A percentile compares a stretch with the other conserved stretches of the same genome.
phyloP scores from a whole-genome alignment of 176 grass and related monocot genomes.

The Bonia amplexicaulis region DNA sequence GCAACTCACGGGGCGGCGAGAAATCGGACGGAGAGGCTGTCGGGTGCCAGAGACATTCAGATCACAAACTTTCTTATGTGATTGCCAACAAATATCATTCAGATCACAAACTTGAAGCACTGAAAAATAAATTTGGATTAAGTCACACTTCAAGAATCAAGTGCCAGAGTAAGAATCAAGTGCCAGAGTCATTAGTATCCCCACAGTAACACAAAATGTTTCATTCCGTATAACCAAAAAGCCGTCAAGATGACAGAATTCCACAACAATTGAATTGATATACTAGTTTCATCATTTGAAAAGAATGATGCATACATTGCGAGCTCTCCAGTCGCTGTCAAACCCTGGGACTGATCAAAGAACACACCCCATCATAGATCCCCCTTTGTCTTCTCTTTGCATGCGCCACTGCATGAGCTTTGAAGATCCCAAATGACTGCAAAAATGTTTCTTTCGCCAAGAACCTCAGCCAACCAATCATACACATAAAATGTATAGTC shows the following conservation, averaged over 20 bases:
- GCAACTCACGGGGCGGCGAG: neutral
- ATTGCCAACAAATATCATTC: neutral
- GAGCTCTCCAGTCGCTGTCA: neutral
- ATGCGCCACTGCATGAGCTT: constrained; percentile 8
- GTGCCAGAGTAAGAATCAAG: neutral
- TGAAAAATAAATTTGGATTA: neutral
- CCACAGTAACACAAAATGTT: constrained; percentile 10
- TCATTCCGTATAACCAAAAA: constrained; percentile 27
- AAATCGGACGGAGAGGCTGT: no score
- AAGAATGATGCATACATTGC: constrained; percentile 40
- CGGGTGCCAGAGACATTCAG: no score
- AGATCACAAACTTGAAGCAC: neutral
- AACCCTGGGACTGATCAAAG: neutral
- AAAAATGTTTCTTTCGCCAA: constrained; percentile 17
- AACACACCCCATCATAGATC: constrained; percentile 12
- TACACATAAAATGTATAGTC: constrained; percentile 18
- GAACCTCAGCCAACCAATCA: neutral
- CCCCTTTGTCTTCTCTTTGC: neutral
- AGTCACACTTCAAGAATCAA: constrained; percentile 7
- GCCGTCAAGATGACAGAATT: constrained; percentile 16
- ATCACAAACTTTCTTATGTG: neutral
- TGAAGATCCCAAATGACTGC: constrained; percentile 8
- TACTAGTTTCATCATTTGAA: constrained; percentile 47
- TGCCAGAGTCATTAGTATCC: constrained; percentile 1
- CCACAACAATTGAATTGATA: constrained; percentile 32